Conservation (phyloP, 2,329 filamentous ascomycete genomes). For the Anthostomella pinea region DNA sequence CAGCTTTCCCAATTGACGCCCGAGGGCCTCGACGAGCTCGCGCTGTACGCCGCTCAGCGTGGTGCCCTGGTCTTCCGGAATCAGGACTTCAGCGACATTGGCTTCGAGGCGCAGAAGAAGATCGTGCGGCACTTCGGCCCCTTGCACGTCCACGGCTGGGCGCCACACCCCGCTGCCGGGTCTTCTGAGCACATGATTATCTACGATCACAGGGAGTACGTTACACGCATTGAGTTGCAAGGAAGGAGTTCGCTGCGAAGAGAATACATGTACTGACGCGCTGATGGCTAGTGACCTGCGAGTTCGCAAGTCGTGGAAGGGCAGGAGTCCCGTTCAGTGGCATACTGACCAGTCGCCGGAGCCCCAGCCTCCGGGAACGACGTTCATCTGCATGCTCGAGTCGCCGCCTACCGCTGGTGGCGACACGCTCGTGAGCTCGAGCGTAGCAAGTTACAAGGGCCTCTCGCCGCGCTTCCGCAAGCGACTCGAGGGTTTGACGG, state of each 20-base stretch:
- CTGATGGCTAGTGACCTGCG: slow-evolving; percentile 9
- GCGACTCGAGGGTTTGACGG: slow-evolving; percentile 63
- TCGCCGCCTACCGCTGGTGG: slow-evolving; percentile 23
- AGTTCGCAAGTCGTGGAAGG: slow-evolving; percentile 20
- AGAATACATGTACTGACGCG: background rate
- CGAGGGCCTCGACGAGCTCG: slow-evolving; percentile 19
- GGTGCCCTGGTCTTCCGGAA: slow-evolving; percentile 20
- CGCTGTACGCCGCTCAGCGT: slow-evolving; percentile 19
- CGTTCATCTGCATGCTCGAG: slow-evolving; percentile 27
- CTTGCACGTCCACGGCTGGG: slow-evolving; percentile 19
- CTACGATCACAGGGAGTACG: slow-evolving; percentile 21
- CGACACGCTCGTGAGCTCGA: slow-evolving; percentile 23
- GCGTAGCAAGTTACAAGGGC: slow-evolving; percentile 37
- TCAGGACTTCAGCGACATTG: slow-evolving; percentile 22
- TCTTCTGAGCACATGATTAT: slow-evolving; percentile 22
- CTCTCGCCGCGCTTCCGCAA: slow-evolving; percentile 63
- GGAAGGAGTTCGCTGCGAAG: too few species aligned
- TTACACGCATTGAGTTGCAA: background rate
- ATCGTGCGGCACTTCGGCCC: slow-evolving; percentile 21
- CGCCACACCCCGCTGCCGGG: slow-evolving; percentile 19
- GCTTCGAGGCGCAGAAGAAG: slow-evolving; percentile 22
- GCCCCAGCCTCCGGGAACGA: slow-evolving; percentile 22
- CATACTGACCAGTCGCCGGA: slow-evolving; percentile 24
- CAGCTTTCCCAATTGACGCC: slow-evolving; percentile 14
- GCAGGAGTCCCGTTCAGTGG: slow-evolving; percentile 23